A percentile compares a stretch with the other conserved stretches of the same genome.
phyloP scores from a whole-genome alignment of 495 filamentous ascomycete species.

The Lentithecium fluviatile region DNA sequence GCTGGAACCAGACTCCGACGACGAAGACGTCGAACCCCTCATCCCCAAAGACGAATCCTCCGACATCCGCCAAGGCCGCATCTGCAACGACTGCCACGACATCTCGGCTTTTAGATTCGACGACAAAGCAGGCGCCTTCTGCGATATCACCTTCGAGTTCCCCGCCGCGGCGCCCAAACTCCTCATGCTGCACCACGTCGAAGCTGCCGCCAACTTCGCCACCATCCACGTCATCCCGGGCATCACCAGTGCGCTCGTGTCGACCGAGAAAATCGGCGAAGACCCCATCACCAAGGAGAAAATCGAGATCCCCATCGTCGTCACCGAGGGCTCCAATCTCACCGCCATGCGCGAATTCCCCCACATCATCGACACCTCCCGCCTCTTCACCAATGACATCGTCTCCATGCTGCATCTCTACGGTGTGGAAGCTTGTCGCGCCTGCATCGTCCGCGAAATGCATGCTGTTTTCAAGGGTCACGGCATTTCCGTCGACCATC shows the following conservation, averaged over 20 bases:
- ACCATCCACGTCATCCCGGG: constrained; percentile 84
- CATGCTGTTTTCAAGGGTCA: constrained; percentile 83
- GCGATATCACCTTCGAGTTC: constrained; percentile 81
- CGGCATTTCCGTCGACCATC: constrained; percentile 87
- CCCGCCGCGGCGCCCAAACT: constrained; percentile 79
- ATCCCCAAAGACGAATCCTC: constrained; percentile 15
- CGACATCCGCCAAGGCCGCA: constrained; percentile 57
- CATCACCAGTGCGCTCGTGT: constrained; percentile 70
- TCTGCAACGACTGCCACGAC: constrained; percentile 59
- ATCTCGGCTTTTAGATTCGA: constrained; percentile 80
- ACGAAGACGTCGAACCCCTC: constrained; percentile 42
- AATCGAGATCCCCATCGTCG: constrained; percentile 54
- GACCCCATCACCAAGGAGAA: constrained; percentile 51
- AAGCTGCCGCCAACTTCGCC: constrained; percentile 68
- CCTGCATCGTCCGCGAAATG: constrained; percentile 83
- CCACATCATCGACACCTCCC: constrained; percentile 82
- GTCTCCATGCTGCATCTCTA: constrained; percentile 77
- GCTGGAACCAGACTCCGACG: constrained; percentile 14
- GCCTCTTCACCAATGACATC: constrained; percentile 89
- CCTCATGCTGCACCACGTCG: constrained; percentile 85
- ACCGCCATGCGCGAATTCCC: constrained; percentile 83
- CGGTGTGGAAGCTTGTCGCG: constrained; percentile 89
- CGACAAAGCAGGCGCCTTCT: constrained; percentile 67
- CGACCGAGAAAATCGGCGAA: constrained; percentile 54
- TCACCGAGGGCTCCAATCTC: constrained; percentile 86